These are phyloP conservation scores for Steccherinum ochraceum DNA, from an alignment of 768 basidiomycete species.

Conservation along the genomic window DNA sequence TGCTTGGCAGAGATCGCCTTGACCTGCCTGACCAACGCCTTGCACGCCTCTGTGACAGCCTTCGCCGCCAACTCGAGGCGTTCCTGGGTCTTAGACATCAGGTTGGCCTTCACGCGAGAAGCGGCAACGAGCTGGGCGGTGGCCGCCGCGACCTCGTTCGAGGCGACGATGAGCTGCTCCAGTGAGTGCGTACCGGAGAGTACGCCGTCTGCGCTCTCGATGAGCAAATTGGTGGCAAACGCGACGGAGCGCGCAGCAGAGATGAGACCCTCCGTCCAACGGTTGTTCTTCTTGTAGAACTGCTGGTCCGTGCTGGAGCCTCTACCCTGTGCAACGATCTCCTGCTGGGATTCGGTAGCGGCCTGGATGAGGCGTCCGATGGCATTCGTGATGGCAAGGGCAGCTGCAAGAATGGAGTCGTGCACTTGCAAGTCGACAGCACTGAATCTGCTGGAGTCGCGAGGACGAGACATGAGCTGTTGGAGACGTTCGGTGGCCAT, in stretches of 20 bases:
- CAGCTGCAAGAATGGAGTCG: conserved; percentile 91
- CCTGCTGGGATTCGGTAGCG: conserved; percentile 96
- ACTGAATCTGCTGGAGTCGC: conserved; percentile 80
- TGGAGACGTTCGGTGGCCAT: conserved; percentile 86
- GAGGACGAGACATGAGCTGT: conserved; percentile 86
- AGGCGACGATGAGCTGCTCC: conserved; percentile 99
- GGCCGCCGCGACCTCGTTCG: conserved; percentile 95
- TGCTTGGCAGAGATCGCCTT: conserved; percentile 90
- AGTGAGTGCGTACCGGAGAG: conserved; percentile 93
- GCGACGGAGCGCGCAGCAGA: conserved; percentile 98
- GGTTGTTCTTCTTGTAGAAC: conserved; percentile 99
- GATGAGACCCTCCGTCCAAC: conserved; percentile 99
- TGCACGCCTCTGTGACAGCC: conserved; percentile 96
- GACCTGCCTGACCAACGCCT: conserved; percentile 92
- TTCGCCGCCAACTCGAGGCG: conserved; percentile 93
- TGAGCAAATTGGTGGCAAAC: conserved; percentile 90
- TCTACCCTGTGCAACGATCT: conserved; percentile 93
- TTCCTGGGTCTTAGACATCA: conserved; percentile 99
- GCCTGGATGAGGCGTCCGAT: conserved; percentile 94
- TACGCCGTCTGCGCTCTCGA: conserved; percentile 97
- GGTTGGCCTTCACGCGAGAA: conserved; percentile 94
- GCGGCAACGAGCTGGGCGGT: conserved; percentile 99
- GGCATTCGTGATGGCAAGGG: conserved; percentile 92
- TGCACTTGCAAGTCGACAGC: conserved; percentile 95
- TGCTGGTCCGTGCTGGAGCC: conserved; percentile 90